Evolutionary conservation across 306 rosid genomes (phyloP), one percentile per base, ranked within the genome.

Genomic region (Quercus dentata): DNA sequence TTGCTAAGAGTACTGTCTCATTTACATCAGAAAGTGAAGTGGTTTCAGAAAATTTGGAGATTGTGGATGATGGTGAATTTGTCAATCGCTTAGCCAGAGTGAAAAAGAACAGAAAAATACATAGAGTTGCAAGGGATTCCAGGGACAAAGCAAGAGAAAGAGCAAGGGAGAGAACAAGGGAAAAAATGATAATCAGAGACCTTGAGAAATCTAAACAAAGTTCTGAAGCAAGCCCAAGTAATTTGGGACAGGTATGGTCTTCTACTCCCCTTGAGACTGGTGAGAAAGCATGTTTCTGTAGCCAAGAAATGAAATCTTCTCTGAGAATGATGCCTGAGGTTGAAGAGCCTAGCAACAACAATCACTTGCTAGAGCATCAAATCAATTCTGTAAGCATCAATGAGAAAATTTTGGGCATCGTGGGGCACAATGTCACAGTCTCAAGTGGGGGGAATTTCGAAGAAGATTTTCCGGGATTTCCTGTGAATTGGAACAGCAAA

Each of bases 131-230:
- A 9, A 89, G 76, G 70, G 88, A 83, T 57, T 86, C 92, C 1
- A 86, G 92, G 77, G 85, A 33, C 19, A 81, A 77, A 70, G 90
- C 90, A 14, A 84, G 92, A 69, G 88, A 69, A 33, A 86, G 92
- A 64, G 92, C 92, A 4, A 84, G 90, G 65, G 90, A 82, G 58
- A 80, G 92, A 70, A 84, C 92, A 2, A 89, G 75, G 73, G 84
- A 81, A 73, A 89, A 82, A 38, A 17, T 78, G 79, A 77, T 71
- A 75, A 55, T 79, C 69, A 23, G 28, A 27, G 77, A 49, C 7
- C 17, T 25, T 70, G 15, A 21, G 51, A 27, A 15, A 63, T 65
- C 74, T 25, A 31, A 44, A 3, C 61, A 33, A 59, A 30, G 17
- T 18, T 6, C 52, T 23, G 63, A n/a, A 74, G 56, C n/a, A 56